phyloP scores from a whole-genome alignment of 2,329 filamentous ascomycete genomes.

The Fusarium brachygibbosum region DNA sequence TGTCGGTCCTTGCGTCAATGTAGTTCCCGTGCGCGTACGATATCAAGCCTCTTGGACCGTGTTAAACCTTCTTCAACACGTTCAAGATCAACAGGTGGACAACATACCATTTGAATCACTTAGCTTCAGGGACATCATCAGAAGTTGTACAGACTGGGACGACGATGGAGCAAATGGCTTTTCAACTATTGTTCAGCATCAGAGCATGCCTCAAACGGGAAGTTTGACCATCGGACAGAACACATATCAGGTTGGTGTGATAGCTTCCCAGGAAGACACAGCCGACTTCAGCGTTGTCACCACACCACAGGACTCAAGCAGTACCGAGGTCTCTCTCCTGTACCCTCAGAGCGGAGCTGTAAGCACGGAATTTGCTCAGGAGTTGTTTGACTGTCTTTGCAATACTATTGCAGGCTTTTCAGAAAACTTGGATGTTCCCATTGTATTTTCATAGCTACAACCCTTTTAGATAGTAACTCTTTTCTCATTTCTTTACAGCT shows the following conservation, averaged over 20 bases:
- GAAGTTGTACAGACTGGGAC: slow-evolving; percentile 44
- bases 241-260: slow-evolving; percentile 37
- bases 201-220: slow-evolving; percentile 40
- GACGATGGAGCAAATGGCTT: slow-evolving; percentile 35
- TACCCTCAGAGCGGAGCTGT: slow-evolving; percentile 24
- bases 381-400: slow-evolving; percentile 33
- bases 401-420: slow-evolving; percentile 24
- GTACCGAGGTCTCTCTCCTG: slow-evolving; percentile 40
- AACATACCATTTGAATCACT: slow-evolving; percentile 46
- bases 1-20: slow-evolving; percentile 35
- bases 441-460: slow-evolving; percentile 6
- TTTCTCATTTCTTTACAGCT: too few relatives aligned
- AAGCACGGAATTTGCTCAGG: background rate
- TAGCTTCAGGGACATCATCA: slow-evolving; percentile 46
- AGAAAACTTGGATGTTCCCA: background rate
- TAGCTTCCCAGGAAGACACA: slow-evolving; percentile 38
- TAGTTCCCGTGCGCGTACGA: slow-evolving; percentile 32
- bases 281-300: slow-evolving; percentile 46
- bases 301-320: slow-evolving; percentile 28
- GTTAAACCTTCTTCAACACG: slow-evolving; percentile 54
- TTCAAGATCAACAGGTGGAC: slow-evolving; percentile 58
- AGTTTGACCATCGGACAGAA: slow-evolving; percentile 30
- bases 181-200: slow-evolving; percentile 46
- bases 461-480: too few relatives aligned
- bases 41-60: slow-evolving; percentile 48